Base-by-base conservation (phyloP, 331 rosid species). In the Malus hybrid region DNA sequence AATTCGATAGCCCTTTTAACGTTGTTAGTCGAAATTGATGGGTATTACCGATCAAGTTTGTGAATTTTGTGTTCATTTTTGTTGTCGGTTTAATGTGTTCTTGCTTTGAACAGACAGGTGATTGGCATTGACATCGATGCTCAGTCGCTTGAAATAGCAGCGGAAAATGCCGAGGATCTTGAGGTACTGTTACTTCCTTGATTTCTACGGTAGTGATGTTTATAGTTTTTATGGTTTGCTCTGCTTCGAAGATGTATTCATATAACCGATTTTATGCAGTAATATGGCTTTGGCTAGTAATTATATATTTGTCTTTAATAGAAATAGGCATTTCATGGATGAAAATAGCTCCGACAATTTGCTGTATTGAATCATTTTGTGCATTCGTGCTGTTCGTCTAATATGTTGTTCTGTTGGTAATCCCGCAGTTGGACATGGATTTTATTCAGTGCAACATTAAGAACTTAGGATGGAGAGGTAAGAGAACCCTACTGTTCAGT, bases 51-150 rank as follows among this genome's bases (percentile, higher is more conserved):
- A 13, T 56, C n/a, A 13, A 56, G 20, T 32, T 55, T 20, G 33
- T 18, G 61, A 44, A n/a, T 5, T 18, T 63, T 29, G 29, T 42
- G 20, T 46, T 31, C 29, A 48, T 71, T 28, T 31, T 44, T 5
- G 52, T 36, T 1, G 13, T 33, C 71, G 80, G 24, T 80, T 74
- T 63, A 71, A 81, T 63, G 76, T 80, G 55, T 79, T 76, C 79
- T 86, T 81, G 75, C 76, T 36, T 83, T 81, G 76, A 61, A 82
- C 92, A 94, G 99, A 79, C 97, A 86, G 74, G 97, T 94, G 67
- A 75, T 89, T 20, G 78, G 97, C 83, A 84, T 94, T 71, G 99
- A 94, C 72, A 82, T 90, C n/a, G 99, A 94, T 82, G 78, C 90
- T 16, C 90, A 92, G 44, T 89, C 99, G 75, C 93, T 94, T 76